Conservation (phyloP, 2,329 filamentous ascomycete genomes). For the Lasiodiplodia gonubiensis region DNA sequence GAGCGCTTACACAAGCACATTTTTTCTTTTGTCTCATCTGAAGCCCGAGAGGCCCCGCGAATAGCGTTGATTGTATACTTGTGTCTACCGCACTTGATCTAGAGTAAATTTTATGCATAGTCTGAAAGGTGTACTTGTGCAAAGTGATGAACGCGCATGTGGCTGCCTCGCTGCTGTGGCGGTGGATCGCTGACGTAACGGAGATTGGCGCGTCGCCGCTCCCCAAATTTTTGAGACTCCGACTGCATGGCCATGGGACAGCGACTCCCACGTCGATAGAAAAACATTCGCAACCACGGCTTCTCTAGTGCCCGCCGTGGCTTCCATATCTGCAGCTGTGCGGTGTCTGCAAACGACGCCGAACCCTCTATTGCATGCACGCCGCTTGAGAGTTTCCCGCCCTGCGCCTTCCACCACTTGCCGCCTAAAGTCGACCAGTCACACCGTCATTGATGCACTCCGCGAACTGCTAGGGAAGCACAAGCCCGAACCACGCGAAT, state of each 20-base stretch:
- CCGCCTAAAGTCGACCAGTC: slow-evolving; percentile 14
- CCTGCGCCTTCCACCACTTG: neutral
- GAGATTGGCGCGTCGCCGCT: slow-evolving; percentile 10
- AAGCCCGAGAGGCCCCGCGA: neutral
- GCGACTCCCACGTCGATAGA: neutral
- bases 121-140: neutral
- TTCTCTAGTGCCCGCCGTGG: slow-evolving; percentile 6
- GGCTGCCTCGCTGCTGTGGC: neutral
- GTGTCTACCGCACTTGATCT: slow-evolving; percentile 15
- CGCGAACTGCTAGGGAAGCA: neutral
- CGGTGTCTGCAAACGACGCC: slow-evolving; percentile 1
- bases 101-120: slow-evolving; percentile 13
- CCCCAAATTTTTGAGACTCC: slow-evolving; percentile 14
- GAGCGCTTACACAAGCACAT: slow-evolving; percentile 25
- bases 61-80: slow-evolving; percentile 10
- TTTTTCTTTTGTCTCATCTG: slow-evolving; percentile 11
- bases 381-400: neutral
- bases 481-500: neutral
- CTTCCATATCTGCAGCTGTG: slow-evolving; percentile 1
- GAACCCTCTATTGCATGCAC: neutral
- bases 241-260: neutral
- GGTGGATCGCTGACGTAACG: slow-evolving; percentile 14
- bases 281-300: neutral
- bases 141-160: neutral
- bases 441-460: neutral